Percentiles rank a stretch among this genome's conserved stretches.
These are phyloP conservation scores for Aphanomyces euteiches DNA, from an alignment of 352 stramenopile genomes.

Conservation along the genomic window DNA sequence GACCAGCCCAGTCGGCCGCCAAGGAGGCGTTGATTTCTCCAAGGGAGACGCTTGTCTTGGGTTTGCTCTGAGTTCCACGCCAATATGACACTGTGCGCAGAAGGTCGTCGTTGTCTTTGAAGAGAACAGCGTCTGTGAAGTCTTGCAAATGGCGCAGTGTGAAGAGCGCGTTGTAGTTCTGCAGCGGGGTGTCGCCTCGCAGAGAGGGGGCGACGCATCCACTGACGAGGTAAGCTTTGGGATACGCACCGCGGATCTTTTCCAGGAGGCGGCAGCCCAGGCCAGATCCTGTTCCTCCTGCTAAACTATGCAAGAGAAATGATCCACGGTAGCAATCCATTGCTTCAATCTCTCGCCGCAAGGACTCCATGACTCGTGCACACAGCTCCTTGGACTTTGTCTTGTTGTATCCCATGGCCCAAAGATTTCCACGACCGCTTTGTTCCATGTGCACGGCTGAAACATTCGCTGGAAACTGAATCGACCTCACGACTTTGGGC, in stretches of 20 bases:
- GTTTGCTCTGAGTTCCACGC: slow-evolving; percentile 33
- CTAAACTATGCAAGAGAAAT: slow-evolving; percentile 75
- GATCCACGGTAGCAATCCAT: slow-evolving; percentile 67
- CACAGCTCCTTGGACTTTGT: slow-evolving; percentile 47
- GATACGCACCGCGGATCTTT: slow-evolving; percentile 72
- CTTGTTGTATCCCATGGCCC: slow-evolving; percentile 81
- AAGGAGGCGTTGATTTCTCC: slow-evolving; percentile 56
- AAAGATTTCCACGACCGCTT: slow-evolving; percentile 82
- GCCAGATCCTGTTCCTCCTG: slow-evolving; percentile 74
- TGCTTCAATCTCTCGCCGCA: slow-evolving; percentile 65
- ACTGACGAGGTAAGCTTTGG: slow-evolving; percentile 59
- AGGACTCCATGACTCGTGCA: slow-evolving; percentile 66
- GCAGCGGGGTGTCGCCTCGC: slow-evolving; percentile 64
- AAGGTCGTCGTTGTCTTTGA: slow-evolving; percentile 85
- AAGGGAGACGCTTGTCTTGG: slow-evolving; percentile 40
- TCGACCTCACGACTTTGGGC: slow-evolving; percentile 59
- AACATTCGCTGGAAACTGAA: slow-evolving; percentile 29
- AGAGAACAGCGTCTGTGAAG: slow-evolving; percentile 71
- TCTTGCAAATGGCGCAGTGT: slow-evolving; percentile 64
- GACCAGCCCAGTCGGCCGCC: slow-evolving; percentile 54
- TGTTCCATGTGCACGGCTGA: slow-evolving; percentile 59
- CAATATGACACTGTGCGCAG: slow-evolving; percentile 54
- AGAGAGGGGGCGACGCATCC: slow-evolving; percentile 66
- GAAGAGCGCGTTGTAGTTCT: slow-evolving; percentile 85
- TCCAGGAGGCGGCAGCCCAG: slow-evolving; percentile 81